Evolutionary conservation across 768 basidiomycete genomes (phyloP).

Genomic region (Cubamyces sp.): DNA sequence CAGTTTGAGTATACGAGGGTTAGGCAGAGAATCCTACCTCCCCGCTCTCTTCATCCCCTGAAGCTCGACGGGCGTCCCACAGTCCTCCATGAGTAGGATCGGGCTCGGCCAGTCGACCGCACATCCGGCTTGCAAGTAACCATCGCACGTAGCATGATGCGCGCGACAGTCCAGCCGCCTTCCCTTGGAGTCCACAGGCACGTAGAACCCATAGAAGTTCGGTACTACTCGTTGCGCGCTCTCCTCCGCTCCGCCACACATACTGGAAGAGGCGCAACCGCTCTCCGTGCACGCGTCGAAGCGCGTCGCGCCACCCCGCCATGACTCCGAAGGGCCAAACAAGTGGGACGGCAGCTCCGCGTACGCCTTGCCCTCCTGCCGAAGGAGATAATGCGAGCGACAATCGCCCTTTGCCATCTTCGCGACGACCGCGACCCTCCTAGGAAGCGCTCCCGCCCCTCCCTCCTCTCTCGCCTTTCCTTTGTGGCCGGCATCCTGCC

Average conservation of each 20-base stretch:
- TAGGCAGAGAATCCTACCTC: slow-evolving; percentile 13
- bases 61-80: slow-evolving; percentile 42
- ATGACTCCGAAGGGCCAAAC: too few species aligned
- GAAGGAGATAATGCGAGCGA: slow-evolving; percentile 28
- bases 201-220: slow-evolving; percentile 67
- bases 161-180: not conserved
- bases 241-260: too few species aligned
- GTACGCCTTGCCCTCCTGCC: slow-evolving; percentile 49
- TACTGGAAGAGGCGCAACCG: too few species aligned
- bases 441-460: slow-evolving; percentile 11
- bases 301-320: too few species aligned
- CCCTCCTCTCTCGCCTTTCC: too few species aligned
- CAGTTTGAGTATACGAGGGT: too few species aligned
- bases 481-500: not conserved
- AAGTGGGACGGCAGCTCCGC: slow-evolving; percentile 41
- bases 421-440: slow-evolving; percentile 32
- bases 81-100: slow-evolving; percentile 52
- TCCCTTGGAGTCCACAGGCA: slow-evolving; percentile 29
- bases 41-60: slow-evolving; percentile 24
- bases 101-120: slow-evolving; percentile 34
- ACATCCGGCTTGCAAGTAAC: slow-evolving; percentile 19
- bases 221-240: slow-evolving; percentile 49
- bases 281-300: too few species aligned
- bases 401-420: slow-evolving; percentile 26
- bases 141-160: slow-evolving; percentile 26